Percentiles rank a stretch among this genome's conserved stretches.
Conservation (phyloP, 495 filamentous ascomycete genomes). For the Penicillium flavigenum region DNA sequence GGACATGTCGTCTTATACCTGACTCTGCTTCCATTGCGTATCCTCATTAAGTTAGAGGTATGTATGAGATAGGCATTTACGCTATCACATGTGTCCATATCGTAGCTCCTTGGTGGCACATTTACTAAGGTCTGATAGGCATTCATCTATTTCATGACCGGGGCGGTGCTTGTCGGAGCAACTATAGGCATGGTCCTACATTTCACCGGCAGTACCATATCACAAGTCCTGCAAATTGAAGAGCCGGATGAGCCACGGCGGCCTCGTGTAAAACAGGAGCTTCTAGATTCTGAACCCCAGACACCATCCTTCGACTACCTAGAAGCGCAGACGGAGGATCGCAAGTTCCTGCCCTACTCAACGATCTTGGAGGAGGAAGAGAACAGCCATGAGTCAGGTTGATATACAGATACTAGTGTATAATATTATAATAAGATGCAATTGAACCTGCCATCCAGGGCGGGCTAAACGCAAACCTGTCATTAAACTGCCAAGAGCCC, state of each 20-base stretch:
- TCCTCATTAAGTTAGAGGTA: constrained; percentile 67
- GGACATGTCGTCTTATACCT: constrained; percentile 35
- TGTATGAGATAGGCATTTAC: constrained; percentile 1
- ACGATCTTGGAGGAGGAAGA: constrained; percentile 70
- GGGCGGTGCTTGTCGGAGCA: constrained; percentile 23
- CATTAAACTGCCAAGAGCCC: not conserved
- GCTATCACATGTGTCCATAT: not conserved
- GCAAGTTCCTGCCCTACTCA: constrained; percentile 45
- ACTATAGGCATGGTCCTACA: constrained; percentile 24
- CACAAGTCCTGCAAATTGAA: constrained; percentile 20
- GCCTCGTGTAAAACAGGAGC: constrained; percentile 8
- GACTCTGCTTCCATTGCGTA: constrained; percentile 38
- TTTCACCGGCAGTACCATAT: constrained; percentile 17
- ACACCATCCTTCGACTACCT: constrained; percentile 35
- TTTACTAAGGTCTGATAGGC: constrained; percentile 18
- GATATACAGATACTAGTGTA: constrained; percentile 5
- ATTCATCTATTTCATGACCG: constrained; percentile 27
- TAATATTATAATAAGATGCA: not conserved
- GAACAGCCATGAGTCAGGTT: constrained; percentile 30
- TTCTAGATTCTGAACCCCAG: constrained; percentile 9
- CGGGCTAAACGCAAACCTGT: not conserved
- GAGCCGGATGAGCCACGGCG: constrained; percentile 15
- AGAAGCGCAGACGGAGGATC: constrained; percentile 36
- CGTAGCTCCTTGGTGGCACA: not conserved
- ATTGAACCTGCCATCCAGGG: not conserved